Evolutionary conservation across 1,284 basidiomycete genomes (phyloP).

Genomic region (Pholiota adiposa): DNA sequence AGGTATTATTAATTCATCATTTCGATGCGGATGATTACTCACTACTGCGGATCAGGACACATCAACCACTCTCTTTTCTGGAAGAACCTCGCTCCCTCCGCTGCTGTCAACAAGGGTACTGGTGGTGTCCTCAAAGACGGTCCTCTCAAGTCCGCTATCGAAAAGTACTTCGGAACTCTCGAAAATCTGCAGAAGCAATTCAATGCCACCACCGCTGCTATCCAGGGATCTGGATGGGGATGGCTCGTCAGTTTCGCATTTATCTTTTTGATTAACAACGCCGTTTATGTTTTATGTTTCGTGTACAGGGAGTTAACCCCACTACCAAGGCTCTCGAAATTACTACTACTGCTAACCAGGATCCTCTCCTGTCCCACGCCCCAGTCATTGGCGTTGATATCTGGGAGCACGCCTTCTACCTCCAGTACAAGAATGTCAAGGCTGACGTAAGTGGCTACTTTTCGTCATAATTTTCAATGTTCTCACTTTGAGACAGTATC

Average conservation of each 20-base stretch:
- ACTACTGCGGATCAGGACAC: constrained; percentile 54
- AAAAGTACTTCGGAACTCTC: constrained; percentile 68
- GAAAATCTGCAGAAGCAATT: constrained; percentile 73
- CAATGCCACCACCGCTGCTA: constrained; percentile 77
- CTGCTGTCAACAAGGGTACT: constrained; percentile 49
- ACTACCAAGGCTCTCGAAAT: constrained; percentile 71
- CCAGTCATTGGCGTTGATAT: constrained; percentile 92
- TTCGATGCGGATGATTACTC: constrained; percentile 3
- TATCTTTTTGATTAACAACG: not conserved
- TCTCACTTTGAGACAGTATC: constrained; percentile 49
- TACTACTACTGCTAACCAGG: constrained; percentile 86
- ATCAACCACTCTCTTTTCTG: constrained; percentile 95
- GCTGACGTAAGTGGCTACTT: constrained; percentile 66
- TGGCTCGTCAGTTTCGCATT: constrained; percentile 70
- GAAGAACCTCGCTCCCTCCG: constrained; percentile 81
- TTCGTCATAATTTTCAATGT: not conserved
- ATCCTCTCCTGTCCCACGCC: constrained; percentile 77
- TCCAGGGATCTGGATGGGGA: constrained; percentile 94
- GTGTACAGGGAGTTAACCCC: constrained; percentile 64
- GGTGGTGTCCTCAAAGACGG: constrained; percentile 71
- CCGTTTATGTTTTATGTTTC: constrained; percentile 2
- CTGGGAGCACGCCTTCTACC: constrained; percentile 93
- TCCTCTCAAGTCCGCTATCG: constrained; percentile 72
- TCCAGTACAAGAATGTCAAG: constrained; percentile 92
- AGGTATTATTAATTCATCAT: constrained; percentile 36